Evolutionary conservation across 805 yeast genomes (phyloP).

Genomic region (Starmerella potacharoeniae): DNA sequence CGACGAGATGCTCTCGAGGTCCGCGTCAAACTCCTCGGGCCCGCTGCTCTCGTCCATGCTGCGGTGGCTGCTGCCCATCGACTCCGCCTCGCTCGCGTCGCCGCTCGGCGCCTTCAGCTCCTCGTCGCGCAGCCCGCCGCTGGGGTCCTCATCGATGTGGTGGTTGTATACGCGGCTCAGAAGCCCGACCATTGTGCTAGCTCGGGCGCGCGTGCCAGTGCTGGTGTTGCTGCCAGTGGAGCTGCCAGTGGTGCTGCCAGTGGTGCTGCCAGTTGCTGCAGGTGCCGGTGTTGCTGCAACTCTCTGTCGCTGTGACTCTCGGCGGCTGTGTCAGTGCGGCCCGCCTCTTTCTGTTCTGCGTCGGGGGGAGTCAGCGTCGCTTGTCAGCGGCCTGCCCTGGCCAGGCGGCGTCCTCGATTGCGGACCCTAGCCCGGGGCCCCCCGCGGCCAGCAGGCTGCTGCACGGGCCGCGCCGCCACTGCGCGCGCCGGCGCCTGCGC

Average conservation of each 20-base stretch:
- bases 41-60: not conserved
- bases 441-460: too few species aligned
- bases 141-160: not conserved
- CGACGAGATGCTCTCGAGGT: not conserved
- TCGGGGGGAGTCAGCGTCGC: too few species aligned
- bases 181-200: not conserved
- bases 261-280: too few species aligned
- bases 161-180: not conserved
- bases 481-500: too few species aligned
- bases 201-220: not conserved
- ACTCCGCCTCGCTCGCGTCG: not conserved
- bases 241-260: too few species aligned
- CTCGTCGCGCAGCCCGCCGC: not conserved
- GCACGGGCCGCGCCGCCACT: too few species aligned
- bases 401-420: conserved; percentile 1
- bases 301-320: too few species aligned
- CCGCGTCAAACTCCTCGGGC: not conserved
- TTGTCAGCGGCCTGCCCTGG: not conserved
- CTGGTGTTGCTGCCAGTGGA: too few species aligned
- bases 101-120: not conserved
- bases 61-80: conserved; percentile 1
- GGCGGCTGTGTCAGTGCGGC: too few species aligned
- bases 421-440: not conserved
- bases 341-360: too few species aligned
- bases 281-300: too few species aligned